A percentile compares a stretch with the other conserved stretches of the same genome.
Evolutionary conservation across 768 basidiomycete genomes (phyloP).

Genomic region (Hortiboletus campestris): DNA sequence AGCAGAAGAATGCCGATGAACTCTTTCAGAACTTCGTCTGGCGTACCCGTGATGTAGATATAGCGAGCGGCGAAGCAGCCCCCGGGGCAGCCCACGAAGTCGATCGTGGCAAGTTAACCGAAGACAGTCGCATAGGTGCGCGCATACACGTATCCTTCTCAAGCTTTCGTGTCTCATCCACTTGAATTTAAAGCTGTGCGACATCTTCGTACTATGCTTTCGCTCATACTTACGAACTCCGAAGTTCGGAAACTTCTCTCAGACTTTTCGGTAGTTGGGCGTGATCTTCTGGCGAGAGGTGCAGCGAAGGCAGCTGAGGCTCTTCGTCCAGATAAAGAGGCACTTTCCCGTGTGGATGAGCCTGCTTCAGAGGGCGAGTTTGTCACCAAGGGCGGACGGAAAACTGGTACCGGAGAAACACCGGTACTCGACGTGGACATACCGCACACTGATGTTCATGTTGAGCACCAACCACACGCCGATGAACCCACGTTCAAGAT

Average conservation of each 20-base stretch:
- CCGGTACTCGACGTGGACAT: conserved; percentile 48
- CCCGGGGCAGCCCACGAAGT: conserved; percentile 43
- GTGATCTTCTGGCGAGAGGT: conserved; percentile 77
- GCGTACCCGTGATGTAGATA: conserved; percentile 58
- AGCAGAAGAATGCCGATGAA: conserved; percentile 86
- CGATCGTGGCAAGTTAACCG: conserved; percentile 50
- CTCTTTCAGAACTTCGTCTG: conserved; percentile 90
- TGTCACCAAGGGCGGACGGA: conserved; percentile 43
- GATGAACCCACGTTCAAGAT: conserved; percentile 38
- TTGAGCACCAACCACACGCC: conserved; percentile 52
- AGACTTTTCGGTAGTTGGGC: conserved; percentile 74
- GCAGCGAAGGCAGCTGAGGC: conserved; percentile 67
- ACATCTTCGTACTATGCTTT: conserved; percentile 85
- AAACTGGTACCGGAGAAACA: conserved; percentile 43
- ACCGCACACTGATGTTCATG: conserved; percentile 41
- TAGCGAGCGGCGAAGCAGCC: conserved; percentile 40
- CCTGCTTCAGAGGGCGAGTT: conserved; percentile 69
- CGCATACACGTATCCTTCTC: neutral
- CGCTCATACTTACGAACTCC: conserved; percentile 88
- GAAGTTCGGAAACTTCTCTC: conserved; percentile 87
- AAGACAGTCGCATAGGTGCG: conserved; percentile 65
- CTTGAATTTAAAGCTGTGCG: conserved; percentile 55
- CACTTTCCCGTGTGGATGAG: conserved; percentile 64
- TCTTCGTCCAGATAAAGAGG: conserved; percentile 64
- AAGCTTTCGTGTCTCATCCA: conserved; percentile 5